Evolutionary conservation across 139 green algal species (phyloP).

Genomic region (Asterochloris erici): DNA sequence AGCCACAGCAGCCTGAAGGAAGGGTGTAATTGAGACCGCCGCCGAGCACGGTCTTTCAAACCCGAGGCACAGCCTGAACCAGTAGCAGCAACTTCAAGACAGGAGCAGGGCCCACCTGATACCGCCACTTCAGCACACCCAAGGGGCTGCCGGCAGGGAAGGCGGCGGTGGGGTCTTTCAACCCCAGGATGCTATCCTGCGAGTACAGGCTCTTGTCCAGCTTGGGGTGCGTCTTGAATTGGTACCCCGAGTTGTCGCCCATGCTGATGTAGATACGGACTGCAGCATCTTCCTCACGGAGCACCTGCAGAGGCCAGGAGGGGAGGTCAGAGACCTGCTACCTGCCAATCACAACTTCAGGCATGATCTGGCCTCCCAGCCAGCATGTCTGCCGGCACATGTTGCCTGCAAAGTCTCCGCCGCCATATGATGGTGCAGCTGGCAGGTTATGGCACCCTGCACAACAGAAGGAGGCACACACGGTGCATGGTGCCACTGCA

Average conservation of each 20-base stretch:
- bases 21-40: no score
- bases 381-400: no score
- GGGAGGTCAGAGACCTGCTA: no score
- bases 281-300: slow-evolving; percentile 67
- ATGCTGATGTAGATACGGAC: slow-evolving; percentile 56
- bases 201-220: slow-evolving; percentile 95
- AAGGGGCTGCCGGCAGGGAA: slow-evolving; percentile 88
- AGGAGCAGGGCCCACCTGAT: slow-evolving; percentile 50
- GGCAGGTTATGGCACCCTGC: background rate
- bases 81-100: no score
- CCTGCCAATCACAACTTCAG: no score
- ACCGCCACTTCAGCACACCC: slow-evolving; percentile 96
- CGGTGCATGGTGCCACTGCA: no score
- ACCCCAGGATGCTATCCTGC: slow-evolving; percentile 65
- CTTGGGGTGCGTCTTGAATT: slow-evolving; percentile 99
- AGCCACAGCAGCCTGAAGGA: no score
- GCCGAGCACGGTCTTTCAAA: no score
- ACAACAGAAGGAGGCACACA: background rate
- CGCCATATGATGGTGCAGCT: background rate
- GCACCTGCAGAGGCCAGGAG: slow-evolving; percentile 18
- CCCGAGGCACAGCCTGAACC: no score
- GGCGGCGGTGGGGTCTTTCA: slow-evolving; percentile 90
- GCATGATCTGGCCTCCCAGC: no score
- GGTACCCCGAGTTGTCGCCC: slow-evolving; percentile 76
- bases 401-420: background rate